These are phyloP conservation scores for Sedum album DNA, from an alignment of 164 flowering plant species.

Conservation along the genomic window DNA sequence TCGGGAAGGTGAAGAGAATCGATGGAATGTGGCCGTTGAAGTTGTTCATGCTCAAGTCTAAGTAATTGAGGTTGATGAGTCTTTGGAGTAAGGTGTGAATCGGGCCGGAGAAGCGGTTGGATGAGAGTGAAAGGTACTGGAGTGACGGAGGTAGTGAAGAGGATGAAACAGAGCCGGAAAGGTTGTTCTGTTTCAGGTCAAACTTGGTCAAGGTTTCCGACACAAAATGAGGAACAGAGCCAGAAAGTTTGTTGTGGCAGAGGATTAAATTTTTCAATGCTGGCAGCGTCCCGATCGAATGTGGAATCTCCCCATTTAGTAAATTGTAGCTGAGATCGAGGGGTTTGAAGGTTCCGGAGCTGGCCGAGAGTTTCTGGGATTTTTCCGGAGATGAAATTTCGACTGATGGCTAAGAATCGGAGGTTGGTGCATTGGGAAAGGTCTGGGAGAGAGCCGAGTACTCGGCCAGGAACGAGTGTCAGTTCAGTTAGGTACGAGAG, in stretches of 20 bases:
- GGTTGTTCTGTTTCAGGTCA: slow-evolving; percentile 76
- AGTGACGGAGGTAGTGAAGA: slow-evolving; percentile 51
- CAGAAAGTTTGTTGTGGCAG: slow-evolving; percentile 65
- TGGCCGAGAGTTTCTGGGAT: slow-evolving; percentile 49
- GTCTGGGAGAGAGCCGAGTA: slow-evolving; percentile 59
- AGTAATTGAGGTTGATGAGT: slow-evolving; percentile 50
- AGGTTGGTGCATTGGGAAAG: slow-evolving; percentile 45
- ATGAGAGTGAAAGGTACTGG: slow-evolving; percentile 70
- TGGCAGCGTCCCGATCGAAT: slow-evolving; percentile 38
- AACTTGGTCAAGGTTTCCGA: slow-evolving; percentile 54
- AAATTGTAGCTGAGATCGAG: slow-evolving; percentile 87
- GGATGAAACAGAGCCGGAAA: slow-evolving; percentile 55
- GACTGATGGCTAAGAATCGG: slow-evolving; percentile 59
- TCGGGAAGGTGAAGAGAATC: slow-evolving; percentile 51
- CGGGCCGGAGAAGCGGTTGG: slow-evolving; percentile 64
- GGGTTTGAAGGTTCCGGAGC: slow-evolving; percentile 40
- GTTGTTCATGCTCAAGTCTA: slow-evolving; percentile 81
- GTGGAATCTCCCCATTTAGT: slow-evolving; percentile 50
- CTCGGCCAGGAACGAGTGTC: slow-evolving; percentile 75
- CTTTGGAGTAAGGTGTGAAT: slow-evolving; percentile 42
- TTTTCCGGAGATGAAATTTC: slow-evolving; percentile 63
- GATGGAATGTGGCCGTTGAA: slow-evolving; percentile 72
- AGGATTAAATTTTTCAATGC: slow-evolving; percentile 54
- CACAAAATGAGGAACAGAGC: slow-evolving; percentile 48
- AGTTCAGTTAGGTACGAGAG: slow-evolving; percentile 64